Evolutionary conservation across 176 grass and related monocot genomes (phyloP).

Genomic region (Triticum monococcum): DNA sequence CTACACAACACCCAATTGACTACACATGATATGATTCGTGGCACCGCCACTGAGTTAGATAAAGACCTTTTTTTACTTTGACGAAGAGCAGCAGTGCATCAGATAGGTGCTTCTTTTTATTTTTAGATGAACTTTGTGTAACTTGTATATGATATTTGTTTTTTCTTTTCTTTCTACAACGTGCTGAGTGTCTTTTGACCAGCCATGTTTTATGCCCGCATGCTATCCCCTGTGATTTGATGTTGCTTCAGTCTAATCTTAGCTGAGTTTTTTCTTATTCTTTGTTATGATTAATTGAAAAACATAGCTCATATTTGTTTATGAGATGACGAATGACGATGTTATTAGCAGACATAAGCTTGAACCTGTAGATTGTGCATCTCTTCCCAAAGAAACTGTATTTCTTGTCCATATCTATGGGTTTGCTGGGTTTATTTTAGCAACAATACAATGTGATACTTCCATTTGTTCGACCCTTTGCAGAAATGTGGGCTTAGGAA

Average conservation of each 20-base stretch:
- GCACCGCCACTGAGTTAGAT: not conserved
- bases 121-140: too few species aligned
- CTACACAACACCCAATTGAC: too few species aligned
- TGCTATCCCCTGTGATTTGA: not conserved
- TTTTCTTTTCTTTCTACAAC: not conserved
- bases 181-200: not conserved
- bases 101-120: too few species aligned
- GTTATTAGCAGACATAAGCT: constrained; percentile 4
- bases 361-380: not conserved
- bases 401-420: not conserved
- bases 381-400: not conserved
- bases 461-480: constrained; percentile 16
- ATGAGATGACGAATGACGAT: not conserved
- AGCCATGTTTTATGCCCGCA: not conserved
- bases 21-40: too few species aligned
- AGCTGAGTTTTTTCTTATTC: not conserved
- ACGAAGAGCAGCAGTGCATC: too few species aligned
- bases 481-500: constrained; percentile 80
- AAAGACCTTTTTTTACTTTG: not conserved
- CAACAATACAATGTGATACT: not conserved
- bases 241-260: not conserved
- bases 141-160: not conserved
- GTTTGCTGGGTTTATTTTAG: not conserved
- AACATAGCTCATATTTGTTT: not conserved
- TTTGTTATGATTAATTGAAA: constrained; percentile 15